Evolutionary conservation across 2,329 filamentous ascomycete genomes (phyloP).

Genomic region (Epichloe hybrida): DNA sequence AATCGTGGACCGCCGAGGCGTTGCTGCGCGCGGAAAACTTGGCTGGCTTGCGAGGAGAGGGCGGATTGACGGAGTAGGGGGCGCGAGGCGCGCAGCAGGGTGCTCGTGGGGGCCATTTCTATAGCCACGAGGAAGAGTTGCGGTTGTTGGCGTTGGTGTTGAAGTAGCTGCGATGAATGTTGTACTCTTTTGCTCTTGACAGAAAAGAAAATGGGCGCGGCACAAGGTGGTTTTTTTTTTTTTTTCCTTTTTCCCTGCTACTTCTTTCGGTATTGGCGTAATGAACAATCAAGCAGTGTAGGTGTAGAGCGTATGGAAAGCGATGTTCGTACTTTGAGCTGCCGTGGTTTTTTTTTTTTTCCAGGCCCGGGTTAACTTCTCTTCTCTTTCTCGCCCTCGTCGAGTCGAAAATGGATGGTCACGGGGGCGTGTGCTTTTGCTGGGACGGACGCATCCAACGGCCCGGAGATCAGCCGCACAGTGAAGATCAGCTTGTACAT

Average conservation of each 20-base stretch:
- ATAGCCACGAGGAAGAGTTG: not conserved
- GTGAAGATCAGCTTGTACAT: not conserved
- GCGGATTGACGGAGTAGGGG: slow-evolving; percentile 39
- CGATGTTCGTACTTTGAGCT: not conserved
- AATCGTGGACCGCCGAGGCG: slow-evolving; percentile 12
- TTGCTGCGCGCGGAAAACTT: slow-evolving; percentile 34
- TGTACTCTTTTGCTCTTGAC: not conserved
- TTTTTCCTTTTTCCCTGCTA: not conserved
- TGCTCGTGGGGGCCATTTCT: slow-evolving; percentile 31
- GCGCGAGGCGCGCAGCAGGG: slow-evolving; percentile 40
- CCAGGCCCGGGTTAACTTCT: not conserved
- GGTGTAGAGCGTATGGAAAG: not conserved
- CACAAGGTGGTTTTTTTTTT: not conserved
- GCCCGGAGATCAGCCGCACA: slow-evolving; percentile 5
- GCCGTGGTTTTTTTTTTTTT: not conserved
- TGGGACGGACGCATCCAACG: no score
- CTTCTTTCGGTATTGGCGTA: no score
- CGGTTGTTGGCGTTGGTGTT: not conserved
- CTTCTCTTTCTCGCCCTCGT: not conserved
- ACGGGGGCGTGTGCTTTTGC: no score
- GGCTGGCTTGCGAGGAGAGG: slow-evolving; percentile 12
- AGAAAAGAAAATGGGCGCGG: not conserved
- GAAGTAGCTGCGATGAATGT: not conserved
- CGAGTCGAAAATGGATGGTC: no score
- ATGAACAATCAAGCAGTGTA: no score